These are phyloP conservation scores for Boletus subcaerulescens DNA, from an alignment of 768 basidiomycete genomes.

Conservation along the genomic window DNA sequence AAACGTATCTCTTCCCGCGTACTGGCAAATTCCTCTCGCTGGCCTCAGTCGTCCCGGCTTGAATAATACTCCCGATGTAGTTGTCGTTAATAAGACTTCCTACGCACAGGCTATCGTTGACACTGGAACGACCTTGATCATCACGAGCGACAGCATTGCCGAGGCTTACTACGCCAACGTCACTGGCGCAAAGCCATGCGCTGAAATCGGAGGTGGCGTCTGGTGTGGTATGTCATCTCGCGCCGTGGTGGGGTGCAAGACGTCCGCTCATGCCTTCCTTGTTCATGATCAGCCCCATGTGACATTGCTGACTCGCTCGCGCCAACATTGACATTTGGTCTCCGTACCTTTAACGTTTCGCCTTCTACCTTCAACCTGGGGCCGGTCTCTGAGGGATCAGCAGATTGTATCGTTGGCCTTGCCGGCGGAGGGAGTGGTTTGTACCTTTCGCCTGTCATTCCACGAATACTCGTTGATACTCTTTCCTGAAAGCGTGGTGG, in stretches of 20 bases:
- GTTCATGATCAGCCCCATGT: constrained; percentile 32
- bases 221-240: constrained; percentile 33
- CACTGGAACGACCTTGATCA: constrained; percentile 29
- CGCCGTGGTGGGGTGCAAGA: neutral
- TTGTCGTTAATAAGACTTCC: constrained; percentile 22
- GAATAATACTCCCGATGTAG: constrained; percentile 18
- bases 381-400: constrained; percentile 24
- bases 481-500: constrained; percentile 25
- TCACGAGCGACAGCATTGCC: constrained; percentile 26
- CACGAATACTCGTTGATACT: neutral
- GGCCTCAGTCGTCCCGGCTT: constrained; percentile 25
- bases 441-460: neutral
- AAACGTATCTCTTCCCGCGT: constrained; percentile 30
- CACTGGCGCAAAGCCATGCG: constrained; percentile 25
- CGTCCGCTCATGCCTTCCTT: neutral
- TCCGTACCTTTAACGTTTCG: constrained; percentile 36
- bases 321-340: constrained; percentile 39
- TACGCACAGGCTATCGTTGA: constrained; percentile 34
- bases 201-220: constrained; percentile 29
- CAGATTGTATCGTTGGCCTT: constrained; percentile 38
- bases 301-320: constrained; percentile 18
- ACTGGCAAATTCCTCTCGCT: constrained; percentile 38
- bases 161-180: constrained; percentile 29
- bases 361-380: constrained; percentile 44
- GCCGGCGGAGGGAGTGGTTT: constrained; percentile 28